These are phyloP conservation scores for Cystobasidiaceae sp. DNA, from an alignment of 1,284 basidiomycete species.

Conservation along the genomic window DNA sequence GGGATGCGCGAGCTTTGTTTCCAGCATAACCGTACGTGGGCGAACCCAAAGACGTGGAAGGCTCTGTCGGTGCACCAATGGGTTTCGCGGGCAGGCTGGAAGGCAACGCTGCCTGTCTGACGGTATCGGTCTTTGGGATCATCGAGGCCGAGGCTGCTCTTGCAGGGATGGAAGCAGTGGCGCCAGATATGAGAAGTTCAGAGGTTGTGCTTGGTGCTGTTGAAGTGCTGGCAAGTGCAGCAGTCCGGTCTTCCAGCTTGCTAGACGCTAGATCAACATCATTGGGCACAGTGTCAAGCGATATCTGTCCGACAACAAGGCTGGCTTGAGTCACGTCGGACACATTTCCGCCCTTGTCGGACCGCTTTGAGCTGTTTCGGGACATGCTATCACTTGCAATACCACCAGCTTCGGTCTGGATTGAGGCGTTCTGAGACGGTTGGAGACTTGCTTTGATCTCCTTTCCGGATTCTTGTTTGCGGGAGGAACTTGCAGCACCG, in stretches of 20 bases:
- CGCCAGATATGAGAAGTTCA: background rate
- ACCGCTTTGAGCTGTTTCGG: background rate
- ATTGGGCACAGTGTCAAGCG: background rate
- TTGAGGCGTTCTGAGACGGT: background rate
- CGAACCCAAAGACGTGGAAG: background rate
- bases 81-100: slow-evolving; percentile 10
- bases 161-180: background rate
- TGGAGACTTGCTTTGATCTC: background rate
- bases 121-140: background rate
- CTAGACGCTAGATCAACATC: background rate
- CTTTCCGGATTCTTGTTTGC: background rate
- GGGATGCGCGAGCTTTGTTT: background rate
- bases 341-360: background rate
- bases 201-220: background rate
- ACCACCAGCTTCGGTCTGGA: background rate
- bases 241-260: background rate
- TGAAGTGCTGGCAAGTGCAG: background rate
- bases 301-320: background rate
- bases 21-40: background rate
- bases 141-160: background rate
- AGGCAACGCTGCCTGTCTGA: background rate
- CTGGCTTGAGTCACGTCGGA: background rate
- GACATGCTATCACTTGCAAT: slow-evolving; percentile 2
- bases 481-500: background rate
- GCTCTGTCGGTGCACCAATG: background rate